phyloP scores from a whole-genome alignment of 116 monocot species.

The Phalaenopsis hybrid region DNA sequence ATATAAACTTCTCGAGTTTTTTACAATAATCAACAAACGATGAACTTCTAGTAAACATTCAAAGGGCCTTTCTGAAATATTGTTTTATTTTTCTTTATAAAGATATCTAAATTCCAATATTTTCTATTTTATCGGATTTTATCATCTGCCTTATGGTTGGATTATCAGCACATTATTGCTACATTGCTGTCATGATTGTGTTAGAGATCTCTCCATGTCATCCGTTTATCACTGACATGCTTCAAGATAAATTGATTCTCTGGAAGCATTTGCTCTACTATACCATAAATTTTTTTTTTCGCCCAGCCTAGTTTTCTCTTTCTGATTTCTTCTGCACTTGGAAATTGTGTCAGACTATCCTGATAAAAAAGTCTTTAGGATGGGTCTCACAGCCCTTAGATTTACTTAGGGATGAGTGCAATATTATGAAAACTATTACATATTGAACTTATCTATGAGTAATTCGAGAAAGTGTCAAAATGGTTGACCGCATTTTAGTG shows the following conservation, averaged over 20 bases:
- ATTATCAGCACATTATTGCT: not conserved
- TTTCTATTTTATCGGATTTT: not conserved
- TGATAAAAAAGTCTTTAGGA: no score
- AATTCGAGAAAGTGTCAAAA: no score
- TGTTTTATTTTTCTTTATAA: not conserved
- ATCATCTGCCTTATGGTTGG: not conserved
- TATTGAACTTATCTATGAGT: no score
- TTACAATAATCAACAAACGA: not conserved
- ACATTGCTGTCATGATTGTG: not conserved
- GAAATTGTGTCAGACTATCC: no score
- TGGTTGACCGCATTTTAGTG: no score
- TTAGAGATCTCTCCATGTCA: not conserved
- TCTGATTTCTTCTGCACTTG: not conserved
- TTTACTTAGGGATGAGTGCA: no score
- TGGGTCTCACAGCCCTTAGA: no score
- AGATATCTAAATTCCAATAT: not conserved
- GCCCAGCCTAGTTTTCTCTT: not conserved
- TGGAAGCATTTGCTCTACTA: not conserved
- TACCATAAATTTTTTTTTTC: not conserved
- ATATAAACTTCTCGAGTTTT: no score
- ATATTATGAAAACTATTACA: no score
- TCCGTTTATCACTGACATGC: not conserved
- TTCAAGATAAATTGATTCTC: not conserved
- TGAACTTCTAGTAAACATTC: not conserved
- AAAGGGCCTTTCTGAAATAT: constrained; percentile 2